These are phyloP conservation scores for Penicillium rolfsii DNA, from an alignment of 2,329 filamentous ascomycete genomes.

Conservation along the genomic window DNA sequence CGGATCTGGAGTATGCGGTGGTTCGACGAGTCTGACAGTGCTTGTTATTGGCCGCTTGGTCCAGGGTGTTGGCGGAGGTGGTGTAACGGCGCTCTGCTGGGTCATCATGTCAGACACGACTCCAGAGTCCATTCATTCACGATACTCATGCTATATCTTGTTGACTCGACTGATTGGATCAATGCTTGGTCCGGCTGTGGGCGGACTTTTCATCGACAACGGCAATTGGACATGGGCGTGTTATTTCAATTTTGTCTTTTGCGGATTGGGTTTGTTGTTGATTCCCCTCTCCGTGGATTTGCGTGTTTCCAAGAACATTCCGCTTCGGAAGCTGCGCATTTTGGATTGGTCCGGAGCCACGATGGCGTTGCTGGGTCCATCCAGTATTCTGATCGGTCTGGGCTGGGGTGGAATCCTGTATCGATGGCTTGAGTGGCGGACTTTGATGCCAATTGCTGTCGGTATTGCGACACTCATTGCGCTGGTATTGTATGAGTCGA, in stretches of 20 bases:
- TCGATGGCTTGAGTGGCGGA: conserved; percentile 45
- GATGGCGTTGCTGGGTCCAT: conserved; percentile 45
- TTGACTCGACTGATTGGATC: conserved; percentile 38
- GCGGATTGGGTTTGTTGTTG: conserved; percentile 32
- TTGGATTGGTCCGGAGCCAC: conserved; percentile 50
- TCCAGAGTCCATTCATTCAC: conserved; percentile 36
- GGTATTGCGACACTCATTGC: conserved; percentile 38
- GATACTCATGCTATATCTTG: conserved; percentile 39
- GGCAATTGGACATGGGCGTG: conserved; percentile 34
- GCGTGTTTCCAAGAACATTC: conserved; percentile 28
- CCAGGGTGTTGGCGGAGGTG: conserved; percentile 54
- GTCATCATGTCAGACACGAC: conserved; percentile 50
- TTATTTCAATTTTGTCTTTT: conserved; percentile 40
- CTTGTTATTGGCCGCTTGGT: conserved; percentile 50
- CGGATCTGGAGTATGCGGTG: conserved; percentile 51
- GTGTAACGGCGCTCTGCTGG: conserved; percentile 48
- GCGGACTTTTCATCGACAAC: conserved; percentile 33
- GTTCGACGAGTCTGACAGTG: conserved; percentile 41
- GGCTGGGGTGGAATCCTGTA: conserved; percentile 49
- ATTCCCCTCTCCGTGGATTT: conserved; percentile 39
- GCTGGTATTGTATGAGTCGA: conserved; percentile 43
- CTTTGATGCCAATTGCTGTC: conserved; percentile 44
- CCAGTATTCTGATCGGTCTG: conserved; percentile 47
- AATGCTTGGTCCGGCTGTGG: conserved; percentile 33
- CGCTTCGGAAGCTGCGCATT: conserved; percentile 27